Percentiles rank a stretch among this genome's conserved stretches.
phyloP scores from a whole-genome alignment of 2,329 filamentous ascomycete genomes.

The Colletotrichum noveboracense region DNA sequence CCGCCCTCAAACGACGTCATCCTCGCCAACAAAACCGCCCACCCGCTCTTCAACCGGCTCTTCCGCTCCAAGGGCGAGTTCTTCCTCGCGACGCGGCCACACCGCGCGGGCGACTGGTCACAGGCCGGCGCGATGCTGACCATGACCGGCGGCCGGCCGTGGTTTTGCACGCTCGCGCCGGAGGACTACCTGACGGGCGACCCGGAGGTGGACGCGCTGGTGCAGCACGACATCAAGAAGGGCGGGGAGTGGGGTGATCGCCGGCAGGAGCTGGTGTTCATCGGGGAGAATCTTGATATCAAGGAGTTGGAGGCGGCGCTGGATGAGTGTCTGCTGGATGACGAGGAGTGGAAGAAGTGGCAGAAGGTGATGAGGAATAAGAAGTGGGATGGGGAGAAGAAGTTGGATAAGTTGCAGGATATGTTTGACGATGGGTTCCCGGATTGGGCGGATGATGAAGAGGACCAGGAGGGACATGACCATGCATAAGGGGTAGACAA shows the following conservation, averaged over 20 bases:
- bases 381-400: slow-evolving; percentile 39
- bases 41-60: slow-evolving; percentile 57
- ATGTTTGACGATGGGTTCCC: slow-evolving; percentile 66
- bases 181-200: slow-evolving; percentile 55
- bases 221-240: slow-evolving; percentile 54
- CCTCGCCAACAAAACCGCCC: slow-evolving; percentile 59
- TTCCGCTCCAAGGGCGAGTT: slow-evolving; percentile 69
- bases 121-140: slow-evolving; percentile 70
- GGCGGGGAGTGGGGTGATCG: slow-evolving; percentile 72
- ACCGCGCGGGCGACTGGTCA: slow-evolving; percentile 63
- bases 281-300: slow-evolving; percentile 68
- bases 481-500: slow-evolving; percentile 8
- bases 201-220: slow-evolving; percentile 50
- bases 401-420: slow-evolving; percentile 49
- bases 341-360: slow-evolving; percentile 61
- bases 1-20: slow-evolving; percentile 47
- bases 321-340: slow-evolving; percentile 66
- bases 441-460: slow-evolving; percentile 54
- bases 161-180: slow-evolving; percentile 65
- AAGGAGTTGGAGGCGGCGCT: slow-evolving; percentile 55
- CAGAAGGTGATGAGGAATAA: slow-evolving; percentile 54
- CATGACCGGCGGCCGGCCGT: slow-evolving; percentile 56
- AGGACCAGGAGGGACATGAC: slow-evolving; percentile 33
- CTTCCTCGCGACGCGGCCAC: slow-evolving; percentile 63
- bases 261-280: slow-evolving; percentile 76